phyloP scores from a whole-genome alignment of 371 early-diverging fungal genomes.

The Mucor irregularis region DNA sequence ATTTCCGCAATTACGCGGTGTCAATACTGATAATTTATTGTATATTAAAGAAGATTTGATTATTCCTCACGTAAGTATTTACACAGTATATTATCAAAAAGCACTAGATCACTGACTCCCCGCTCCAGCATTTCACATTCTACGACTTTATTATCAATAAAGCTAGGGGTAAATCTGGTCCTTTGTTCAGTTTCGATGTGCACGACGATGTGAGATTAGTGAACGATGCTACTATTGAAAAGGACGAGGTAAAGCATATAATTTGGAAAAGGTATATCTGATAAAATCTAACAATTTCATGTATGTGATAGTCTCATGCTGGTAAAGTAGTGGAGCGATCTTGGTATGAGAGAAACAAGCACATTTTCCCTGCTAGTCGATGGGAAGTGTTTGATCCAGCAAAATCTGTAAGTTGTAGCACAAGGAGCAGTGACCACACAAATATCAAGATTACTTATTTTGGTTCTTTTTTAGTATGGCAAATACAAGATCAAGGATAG shows the following conservation, averaged over 20 bases:
- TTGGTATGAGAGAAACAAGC: conserved; percentile 97
- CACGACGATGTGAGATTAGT: conserved; percentile 91
- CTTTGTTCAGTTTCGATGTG: conserved; percentile 91
- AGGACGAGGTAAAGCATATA: conserved; percentile 70
- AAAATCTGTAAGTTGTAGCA: conserved; percentile 56
- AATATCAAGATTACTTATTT: conserved; percentile 1
- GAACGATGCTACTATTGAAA: conserved; percentile 86
- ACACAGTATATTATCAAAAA: not conserved
- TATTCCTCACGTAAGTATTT: conserved; percentile 90
- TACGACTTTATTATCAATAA: conserved; percentile 97
- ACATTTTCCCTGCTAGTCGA: conserved; percentile 93
- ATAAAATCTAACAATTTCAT: not conserved
- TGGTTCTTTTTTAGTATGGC: conserved; percentile 60
- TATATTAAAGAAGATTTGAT: conserved; percentile 96
- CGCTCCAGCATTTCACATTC: conserved; percentile 83
- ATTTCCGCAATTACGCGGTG: conserved; percentile 77
- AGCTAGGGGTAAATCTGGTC: conserved; percentile 95
- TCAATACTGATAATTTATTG: conserved; percentile 85
- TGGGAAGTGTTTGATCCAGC: conserved; percentile 95
- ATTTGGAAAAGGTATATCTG: not conserved
- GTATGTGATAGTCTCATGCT: conserved; percentile 75
- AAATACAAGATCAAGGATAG: conserved; percentile 53
- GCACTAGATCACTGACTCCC: not conserved
- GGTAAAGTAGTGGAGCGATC: conserved; percentile 92
- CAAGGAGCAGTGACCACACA: not conserved